Conservation (phyloP, 2,329 filamentous ascomycete genomes). For the Exserohilum turcica region DNA sequence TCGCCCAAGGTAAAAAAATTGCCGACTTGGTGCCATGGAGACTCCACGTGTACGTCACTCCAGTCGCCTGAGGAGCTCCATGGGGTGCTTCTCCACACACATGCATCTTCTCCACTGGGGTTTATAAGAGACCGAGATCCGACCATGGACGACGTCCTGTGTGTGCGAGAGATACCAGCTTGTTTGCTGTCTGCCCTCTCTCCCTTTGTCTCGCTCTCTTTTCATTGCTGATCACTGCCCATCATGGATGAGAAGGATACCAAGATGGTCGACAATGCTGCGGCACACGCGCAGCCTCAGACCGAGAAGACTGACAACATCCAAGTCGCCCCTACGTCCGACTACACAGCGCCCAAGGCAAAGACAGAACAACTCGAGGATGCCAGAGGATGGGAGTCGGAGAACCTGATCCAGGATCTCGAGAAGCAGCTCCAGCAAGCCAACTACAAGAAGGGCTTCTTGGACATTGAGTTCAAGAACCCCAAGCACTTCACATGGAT, state of each 20-base stretch:
- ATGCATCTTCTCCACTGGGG: slow-evolving; percentile 26
- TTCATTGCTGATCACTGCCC: slow-evolving; percentile 18
- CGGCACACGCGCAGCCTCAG: slow-evolving; percentile 16
- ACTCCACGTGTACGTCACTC: slow-evolving; percentile 30
- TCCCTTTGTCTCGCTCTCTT: slow-evolving; percentile 6
- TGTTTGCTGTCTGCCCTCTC: slow-evolving; percentile 12
- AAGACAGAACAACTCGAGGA: slow-evolving; percentile 41
- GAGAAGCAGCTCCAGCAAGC: slow-evolving; percentile 46
- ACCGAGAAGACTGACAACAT: slow-evolving; percentile 28
- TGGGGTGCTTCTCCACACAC: slow-evolving; percentile 31
- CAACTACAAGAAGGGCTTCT: slow-evolving; percentile 50
- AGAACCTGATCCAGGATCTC: slow-evolving; percentile 51
- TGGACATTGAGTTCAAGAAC: slow-evolving; percentile 64
- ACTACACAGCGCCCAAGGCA: slow-evolving; percentile 38
- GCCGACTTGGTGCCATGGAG: slow-evolving; percentile 29
- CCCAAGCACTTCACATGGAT: slow-evolving; percentile 70
- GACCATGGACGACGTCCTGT: background rate
- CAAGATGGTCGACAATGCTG: slow-evolving; percentile 14
- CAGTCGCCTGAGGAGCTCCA: slow-evolving; percentile 18
- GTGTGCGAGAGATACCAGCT: slow-evolving; percentile 14
- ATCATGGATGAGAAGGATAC: slow-evolving; percentile 38
- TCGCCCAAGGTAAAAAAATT: slow-evolving; percentile 25
- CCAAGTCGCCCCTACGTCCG: slow-evolving; percentile 23
- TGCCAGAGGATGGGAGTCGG: slow-evolving; percentile 50
- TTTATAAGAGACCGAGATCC: slow-evolving; percentile 33